Evolutionary conservation across 2,329 filamentous ascomycete species (phyloP), one percentile per base, ranked within the genome.

Genomic region (Cordyceps fumosorosea): DNA sequence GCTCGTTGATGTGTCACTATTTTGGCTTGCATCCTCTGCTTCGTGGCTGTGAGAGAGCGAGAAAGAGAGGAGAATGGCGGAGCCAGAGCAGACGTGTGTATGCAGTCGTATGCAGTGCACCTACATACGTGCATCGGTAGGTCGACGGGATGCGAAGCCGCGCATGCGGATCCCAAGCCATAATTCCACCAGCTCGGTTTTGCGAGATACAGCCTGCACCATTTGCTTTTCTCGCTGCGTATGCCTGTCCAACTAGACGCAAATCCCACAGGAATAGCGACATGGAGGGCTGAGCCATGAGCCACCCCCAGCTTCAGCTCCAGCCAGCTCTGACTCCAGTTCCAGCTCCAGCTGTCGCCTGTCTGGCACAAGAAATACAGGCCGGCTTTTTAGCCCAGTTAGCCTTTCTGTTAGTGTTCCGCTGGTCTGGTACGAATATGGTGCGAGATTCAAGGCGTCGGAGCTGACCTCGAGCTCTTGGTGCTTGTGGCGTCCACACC

Each of bases 121-220:
- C 29, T 29, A 29, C 29, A 29, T 29, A 29, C 29, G 37, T 60
- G 57, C 57, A 60, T 60, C 45, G 34, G 24, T n/a, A 32, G 26
- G 37, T 22, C n/a, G 11, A 53, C 47, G 45, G 57, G 48, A 16
- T 60, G 29, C 48, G 50, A 53, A 53, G 37, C 37, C 40, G 56
- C 50, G 44, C 57, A 50, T 60, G 57, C 57, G 57, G 57, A 26
- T 51, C 42, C 57, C 57, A 60, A 60, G 57, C 57, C 57, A 60
- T 60, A 6, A 45, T 60, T 45, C 57, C 57, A 60, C 47, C 34
- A 29, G 52, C n/a, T 60, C 57, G 57, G 57, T 42, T 47, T 53
- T 60, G 47, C 37, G 50, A 60, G 57, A 60, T 60, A 34, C 37
- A 45, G 26, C 24, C 45, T 45, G 34, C 57, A 18, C 3, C 29